phyloP scores from a whole-genome alignment of 768 basidiomycete genomes.

The Kwoniella mangroviensis region DNA sequence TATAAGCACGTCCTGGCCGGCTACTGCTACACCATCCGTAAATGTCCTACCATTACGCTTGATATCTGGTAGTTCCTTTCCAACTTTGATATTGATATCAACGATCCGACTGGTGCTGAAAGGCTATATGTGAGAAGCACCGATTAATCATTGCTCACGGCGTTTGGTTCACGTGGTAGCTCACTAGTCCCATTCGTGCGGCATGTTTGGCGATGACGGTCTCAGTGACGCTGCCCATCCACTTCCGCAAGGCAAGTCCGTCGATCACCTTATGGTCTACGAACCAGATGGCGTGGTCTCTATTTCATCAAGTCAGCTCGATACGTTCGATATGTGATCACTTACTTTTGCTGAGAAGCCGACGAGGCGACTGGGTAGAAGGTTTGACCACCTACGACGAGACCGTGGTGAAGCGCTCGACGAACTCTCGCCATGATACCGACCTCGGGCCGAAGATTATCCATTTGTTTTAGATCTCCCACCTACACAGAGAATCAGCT shows the following conservation, averaged over 20 bases:
- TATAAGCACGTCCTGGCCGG: constrained; percentile 43
- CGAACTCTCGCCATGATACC: constrained; percentile 53
- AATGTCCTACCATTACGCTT: constrained; percentile 46
- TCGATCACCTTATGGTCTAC: constrained; percentile 43
- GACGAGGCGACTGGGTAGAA: constrained; percentile 54
- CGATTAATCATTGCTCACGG: background rate
- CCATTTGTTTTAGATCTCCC: constrained; percentile 36
- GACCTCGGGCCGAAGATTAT: constrained; percentile 31
- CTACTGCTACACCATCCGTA: constrained; percentile 55
- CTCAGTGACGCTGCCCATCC: constrained; percentile 55
- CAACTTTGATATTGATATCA: constrained; percentile 38
- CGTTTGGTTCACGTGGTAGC: background rate
- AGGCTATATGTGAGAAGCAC: constrained; percentile 22
- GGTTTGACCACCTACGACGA: constrained; percentile 45
- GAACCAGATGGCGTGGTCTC: constrained; percentile 58
- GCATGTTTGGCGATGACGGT: constrained; percentile 55
- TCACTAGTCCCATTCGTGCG: constrained; percentile 53
- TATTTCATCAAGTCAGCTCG: constrained; percentile 19
- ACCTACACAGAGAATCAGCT: background rate
- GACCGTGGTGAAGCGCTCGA: constrained; percentile 48
- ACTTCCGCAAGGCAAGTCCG: constrained; percentile 34
- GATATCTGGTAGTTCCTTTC: constrained; percentile 34
- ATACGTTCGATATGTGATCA: background rate
- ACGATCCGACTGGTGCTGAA: constrained; percentile 56
- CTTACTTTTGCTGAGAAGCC: constrained; percentile 54